Conservation (phyloP, 2,329 filamentous ascomycete genomes). For the Alternaria dauci region DNA sequence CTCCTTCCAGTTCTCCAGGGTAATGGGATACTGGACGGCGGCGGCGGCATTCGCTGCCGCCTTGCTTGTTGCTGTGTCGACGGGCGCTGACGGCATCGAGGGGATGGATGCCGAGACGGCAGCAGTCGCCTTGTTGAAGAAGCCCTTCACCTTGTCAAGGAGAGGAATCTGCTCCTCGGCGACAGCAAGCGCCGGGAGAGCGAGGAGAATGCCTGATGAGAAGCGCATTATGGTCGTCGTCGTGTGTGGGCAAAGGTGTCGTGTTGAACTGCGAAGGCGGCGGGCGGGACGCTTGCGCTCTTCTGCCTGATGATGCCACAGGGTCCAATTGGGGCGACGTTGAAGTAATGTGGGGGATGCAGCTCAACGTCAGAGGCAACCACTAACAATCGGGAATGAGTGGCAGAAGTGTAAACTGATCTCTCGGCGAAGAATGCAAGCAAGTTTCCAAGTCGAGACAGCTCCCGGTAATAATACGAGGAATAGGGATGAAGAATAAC, state of each 20-base stretch:
- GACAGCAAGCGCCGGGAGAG: slow-evolving; percentile 59
- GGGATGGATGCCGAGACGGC: slow-evolving; percentile 63
- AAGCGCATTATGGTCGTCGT: slow-evolving; percentile 60
- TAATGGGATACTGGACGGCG: slow-evolving; percentile 65
- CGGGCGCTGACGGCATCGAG: slow-evolving; percentile 44
- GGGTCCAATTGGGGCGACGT: slow-evolving; percentile 28
- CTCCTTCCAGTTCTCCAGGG: slow-evolving; percentile 74
- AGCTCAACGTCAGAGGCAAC: slow-evolving; percentile 19
- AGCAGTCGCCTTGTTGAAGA: slow-evolving; percentile 63
- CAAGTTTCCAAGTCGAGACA: neutral
- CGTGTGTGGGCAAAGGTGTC: slow-evolving; percentile 19
- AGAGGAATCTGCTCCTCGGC: slow-evolving; percentile 68
- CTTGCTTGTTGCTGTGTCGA: slow-evolving; percentile 61
- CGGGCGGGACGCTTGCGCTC: slow-evolving; percentile 16
- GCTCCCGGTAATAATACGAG: slow-evolving; percentile 11
- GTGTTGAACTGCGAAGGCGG: slow-evolving; percentile 12
- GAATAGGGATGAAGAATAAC: slow-evolving; percentile 16
- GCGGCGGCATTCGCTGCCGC: slow-evolving; percentile 62
- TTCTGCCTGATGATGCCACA: slow-evolving; percentile 33
- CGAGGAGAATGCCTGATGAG: slow-evolving; percentile 60
- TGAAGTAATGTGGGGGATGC: slow-evolving; percentile 30
- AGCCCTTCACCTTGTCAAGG: slow-evolving; percentile 67
- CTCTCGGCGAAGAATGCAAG: neutral
- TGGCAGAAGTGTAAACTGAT: slow-evolving; percentile 8
- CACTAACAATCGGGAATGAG: slow-evolving; percentile 18